A percentile compares a stretch with the other conserved stretches of the same genome.
Evolutionary conservation across 1,284 basidiomycete species (phyloP).

Genomic region (Sanghuangporus weigelae): DNA sequence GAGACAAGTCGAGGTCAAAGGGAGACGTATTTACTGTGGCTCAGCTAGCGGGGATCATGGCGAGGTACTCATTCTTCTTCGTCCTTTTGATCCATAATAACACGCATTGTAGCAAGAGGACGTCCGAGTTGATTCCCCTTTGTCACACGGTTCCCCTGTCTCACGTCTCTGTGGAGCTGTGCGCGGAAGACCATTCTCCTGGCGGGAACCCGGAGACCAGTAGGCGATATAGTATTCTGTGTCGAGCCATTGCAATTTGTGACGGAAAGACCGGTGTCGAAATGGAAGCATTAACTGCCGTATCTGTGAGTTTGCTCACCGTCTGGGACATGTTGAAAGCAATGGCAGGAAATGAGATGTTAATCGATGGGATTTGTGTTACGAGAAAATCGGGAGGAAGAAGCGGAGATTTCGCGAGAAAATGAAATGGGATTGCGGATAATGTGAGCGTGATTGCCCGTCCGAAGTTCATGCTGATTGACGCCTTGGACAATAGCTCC

Average conservation of each 20-base stretch:
- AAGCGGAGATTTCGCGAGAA: slow-evolving; percentile 55
- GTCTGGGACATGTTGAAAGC: slow-evolving; percentile 94
- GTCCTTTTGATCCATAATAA: not conserved
- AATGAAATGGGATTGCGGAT: not conserved
- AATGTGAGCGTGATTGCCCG: not conserved
- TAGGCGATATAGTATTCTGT: slow-evolving; percentile 49
- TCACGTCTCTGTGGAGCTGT: slow-evolving; percentile 60
- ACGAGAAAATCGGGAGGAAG: slow-evolving; percentile 67
- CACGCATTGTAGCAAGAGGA: slow-evolving; percentile 60
- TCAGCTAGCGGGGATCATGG: slow-evolving; percentile 85
- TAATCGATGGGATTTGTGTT: slow-evolving; percentile 64
- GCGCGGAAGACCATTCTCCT: slow-evolving; percentile 31
- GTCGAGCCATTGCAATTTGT: slow-evolving; percentile 64
- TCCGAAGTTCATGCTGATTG: not conserved
- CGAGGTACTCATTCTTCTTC: not conserved
- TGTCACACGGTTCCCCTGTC: slow-evolving; percentile 78
- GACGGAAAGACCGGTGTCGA: slow-evolving; percentile 85
- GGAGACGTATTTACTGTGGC: slow-evolving; percentile 76
- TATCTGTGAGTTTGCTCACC: slow-evolving; percentile 73
- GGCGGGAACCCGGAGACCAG: slow-evolving; percentile 10
- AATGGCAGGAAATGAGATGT: slow-evolving; percentile 81
- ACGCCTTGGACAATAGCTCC: too few species aligned
- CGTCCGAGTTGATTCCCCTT: slow-evolving; percentile 76
- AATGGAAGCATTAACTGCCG: slow-evolving; percentile 90
- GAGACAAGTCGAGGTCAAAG: slow-evolving; percentile 51